Evolutionary conservation across 345 rosid genomes (phyloP), one percentile per base, ranked within the genome.

Genomic region (Luvunga scandens): DNA sequence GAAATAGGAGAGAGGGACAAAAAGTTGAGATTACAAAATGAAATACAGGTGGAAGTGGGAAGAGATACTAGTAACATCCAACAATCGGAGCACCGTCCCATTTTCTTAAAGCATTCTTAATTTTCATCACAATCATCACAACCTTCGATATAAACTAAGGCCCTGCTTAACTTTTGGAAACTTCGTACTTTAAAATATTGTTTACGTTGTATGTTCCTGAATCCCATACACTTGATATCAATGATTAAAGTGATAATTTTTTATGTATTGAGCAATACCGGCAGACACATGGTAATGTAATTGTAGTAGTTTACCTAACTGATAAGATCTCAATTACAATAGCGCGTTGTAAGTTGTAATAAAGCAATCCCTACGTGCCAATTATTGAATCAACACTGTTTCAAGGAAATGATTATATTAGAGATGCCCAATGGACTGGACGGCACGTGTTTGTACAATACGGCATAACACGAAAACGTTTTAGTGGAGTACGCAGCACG

Each of bases 51-150:
- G n/a, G n/a, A n/a, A n/a, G n/a, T n/a, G n/a, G n/a, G n/a, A n/a
- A n/a, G n/a, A n/a, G n/a, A n/a, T n/a, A n/a, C n/a, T n/a, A n/a
- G n/a, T 2, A 21, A 13, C 50, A 13, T 2, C 50, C 1, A 53
- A 6, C 28, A 19, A 34, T 27, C 8, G 6, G 6, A 42, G 12
- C 61, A 66, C 84, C 78, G 79, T 30, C 88, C 83, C 78, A 78
- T 72, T 78, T 80, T 28, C 74, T 63, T 28, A 28, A 63, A 80
- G 85, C 80, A 75, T 85, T 63, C 74, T 9, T 66, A 22, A 55
- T 62, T 70, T 34, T 24, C 13, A n/a, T 21, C 64, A 19, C 12
- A 42, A 42, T 42, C 50, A 13, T 45, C 50, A 45, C 50, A 12
- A 12, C 50, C 50, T 13, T 45, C 10, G 50, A 13, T 45, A 45